phyloP scores from a whole-genome alignment of 2,329 filamentous ascomycete genomes.

The Knoxdaviesia capensis region DNA sequence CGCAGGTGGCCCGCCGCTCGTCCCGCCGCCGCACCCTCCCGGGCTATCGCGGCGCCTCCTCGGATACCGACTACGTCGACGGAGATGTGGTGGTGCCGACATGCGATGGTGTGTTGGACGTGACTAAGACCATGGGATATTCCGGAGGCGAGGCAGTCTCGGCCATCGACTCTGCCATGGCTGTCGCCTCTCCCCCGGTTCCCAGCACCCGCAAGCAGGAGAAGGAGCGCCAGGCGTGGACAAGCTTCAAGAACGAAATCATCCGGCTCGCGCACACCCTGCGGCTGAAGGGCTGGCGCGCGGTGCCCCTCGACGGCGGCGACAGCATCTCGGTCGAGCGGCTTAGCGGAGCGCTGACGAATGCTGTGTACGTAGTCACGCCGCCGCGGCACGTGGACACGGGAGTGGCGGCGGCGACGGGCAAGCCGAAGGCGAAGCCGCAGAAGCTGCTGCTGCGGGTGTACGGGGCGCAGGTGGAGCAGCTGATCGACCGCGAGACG shows the following conservation, averaged over 20 bases:
- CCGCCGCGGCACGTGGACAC: conserved; percentile 37
- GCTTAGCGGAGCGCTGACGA: conserved; percentile 81
- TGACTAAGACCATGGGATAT: conserved; percentile 73
- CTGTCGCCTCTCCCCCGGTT: conserved; percentile 7
- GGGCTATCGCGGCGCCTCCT: conserved; percentile 35
- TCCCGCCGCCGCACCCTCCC: conserved; percentile 12
- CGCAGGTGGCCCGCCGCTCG: conserved; percentile 22
- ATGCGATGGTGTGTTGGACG: conserved; percentile 73
- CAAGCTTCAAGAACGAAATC: conserved; percentile 80
- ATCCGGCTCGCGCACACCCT: conserved; percentile 77
- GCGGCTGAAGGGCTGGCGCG: conserved; percentile 77
- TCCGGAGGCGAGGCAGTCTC: conserved; percentile 27
- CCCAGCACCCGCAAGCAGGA: conserved; percentile 22
- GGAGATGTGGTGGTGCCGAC: conserved; percentile 66
- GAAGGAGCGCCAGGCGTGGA: conserved; percentile 61
- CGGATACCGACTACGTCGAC: conserved; percentile 71
- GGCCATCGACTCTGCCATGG: conserved; percentile 19
- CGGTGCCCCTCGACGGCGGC: conserved; percentile 52
- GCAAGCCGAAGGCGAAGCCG: conserved; percentile 20
- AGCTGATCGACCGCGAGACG: conserved; percentile 82
- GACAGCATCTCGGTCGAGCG: conserved; percentile 50
- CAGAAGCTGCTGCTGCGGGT: conserved; percentile 70
- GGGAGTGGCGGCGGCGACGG: conserved; percentile 11
- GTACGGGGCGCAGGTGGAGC: conserved; percentile 87
- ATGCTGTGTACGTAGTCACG: conserved; percentile 86